Evolutionary conservation across 1,284 basidiomycete species (phyloP), one percentile per base, ranked within the genome.

Genomic region (Trametes versicolor): DNA sequence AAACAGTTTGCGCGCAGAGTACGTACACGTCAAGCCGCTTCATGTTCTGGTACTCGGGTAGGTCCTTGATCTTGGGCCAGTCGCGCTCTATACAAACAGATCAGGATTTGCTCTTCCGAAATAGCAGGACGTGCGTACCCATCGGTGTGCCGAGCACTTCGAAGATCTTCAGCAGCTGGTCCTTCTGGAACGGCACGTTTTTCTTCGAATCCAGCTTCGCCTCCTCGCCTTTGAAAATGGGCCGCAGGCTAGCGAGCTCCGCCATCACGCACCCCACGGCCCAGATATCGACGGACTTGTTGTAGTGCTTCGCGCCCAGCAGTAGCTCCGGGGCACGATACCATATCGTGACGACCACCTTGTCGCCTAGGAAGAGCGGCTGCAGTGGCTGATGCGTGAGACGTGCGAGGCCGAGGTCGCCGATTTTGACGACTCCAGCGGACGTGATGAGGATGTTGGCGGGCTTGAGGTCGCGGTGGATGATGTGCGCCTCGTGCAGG

Each of bases 281-380:
- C 97, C 97, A 98, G 63, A 94, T 90, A 73, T 98, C 96, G 49
- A 99, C 91, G 1, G 96, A 94, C 66, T 95, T 95, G 60, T 97
- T 97, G 78, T 99, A 99, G 77, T 99, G 97, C 66, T 96, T 94
- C 2, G 97, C 95, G 15, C 97, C 97, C 75, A 99, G 85, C 10
- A 99, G 85, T 2, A 99, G 87, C 77, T 99, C 97, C 0, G 97
- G 97, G 2, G 96, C 95, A 52, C 97, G 92, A 74, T 99, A 99
- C 97, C 97, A 99, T 72, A 99, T 99, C 0, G 98, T 99, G 2
- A 99, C 98, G 39, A 99, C 98, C 13, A 99, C 97, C 77, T 99
- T 99, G 81, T 99, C 97, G 23, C 95, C 95, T 0, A 89, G 87
- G 76, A 94, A 89, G 1, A 98, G 82, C 0, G 94, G 91, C 73